Evolutionary conservation across 495 filamentous ascomycete species (phyloP), one percentile per base, ranked within the genome.

Genomic region (Pyrenopolyporus hunteri): DNA sequence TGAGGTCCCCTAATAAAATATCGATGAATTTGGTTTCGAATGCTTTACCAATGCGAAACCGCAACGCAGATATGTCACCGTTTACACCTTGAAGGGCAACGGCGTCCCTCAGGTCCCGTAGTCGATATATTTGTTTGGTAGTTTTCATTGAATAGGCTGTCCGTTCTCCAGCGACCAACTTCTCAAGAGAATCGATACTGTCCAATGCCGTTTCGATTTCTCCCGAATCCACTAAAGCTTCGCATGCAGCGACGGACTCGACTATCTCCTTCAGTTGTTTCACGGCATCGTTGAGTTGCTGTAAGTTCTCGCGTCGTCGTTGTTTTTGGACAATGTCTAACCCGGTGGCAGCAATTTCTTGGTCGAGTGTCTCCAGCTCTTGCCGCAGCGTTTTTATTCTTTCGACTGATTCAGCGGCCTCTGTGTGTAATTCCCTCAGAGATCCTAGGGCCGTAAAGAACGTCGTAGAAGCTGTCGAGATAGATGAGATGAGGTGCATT

Each of bases 401-500:
- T 8, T 87, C 82, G 8, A 98, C 93, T 0, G 92, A 96, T 55
- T 95, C 90, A 8, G 91, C 90, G 6, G 94, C 93, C 73, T 99
- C 94, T 0, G 88, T 85, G 70, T 98, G 93, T 23, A 99, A 77
- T 66, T 97, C 92, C 49, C 88, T 84, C 37, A 99, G 80, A 1
- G 92, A 96, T 3, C 95, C 93, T 8, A 99, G 76, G 0, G 95
- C 94, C 0, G 91, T 93, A 69, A 99, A 99, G 77, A 99, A 99
- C 0, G 93, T 96, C 6, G 90, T 90, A 0, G 93, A 97, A 1
- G 95, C 94, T 0, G 88, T 92, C 1, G 93, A 96, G 16, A 99
- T 98, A 0, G 92, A 96, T 2, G 90, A 92, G 54, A 99, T 98
- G 6, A 99, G 81, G 70, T 99, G 94, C 45, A 98, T 90, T 68